Evolutionary conservation across 129 eudicot species (phyloP).

Genomic region (Solidago caesia): DNA sequence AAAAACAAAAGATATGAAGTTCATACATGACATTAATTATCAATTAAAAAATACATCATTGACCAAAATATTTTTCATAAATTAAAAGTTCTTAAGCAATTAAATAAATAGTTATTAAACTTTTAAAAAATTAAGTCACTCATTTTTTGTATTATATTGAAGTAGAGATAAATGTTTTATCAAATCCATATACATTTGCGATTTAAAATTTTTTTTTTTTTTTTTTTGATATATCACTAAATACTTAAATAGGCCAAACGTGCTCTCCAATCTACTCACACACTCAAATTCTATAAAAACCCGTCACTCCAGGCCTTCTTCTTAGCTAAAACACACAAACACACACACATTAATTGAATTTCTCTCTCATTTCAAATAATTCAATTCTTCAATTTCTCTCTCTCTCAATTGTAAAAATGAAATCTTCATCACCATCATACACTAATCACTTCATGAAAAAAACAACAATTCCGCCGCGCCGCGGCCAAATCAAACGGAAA

Average conservation of each 20-base stretch:
- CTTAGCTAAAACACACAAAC: neutral
- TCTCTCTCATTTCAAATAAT: neutral
- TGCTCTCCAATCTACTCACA: slow-evolving; percentile 5
- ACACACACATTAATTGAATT: neutral
- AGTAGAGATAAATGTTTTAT: too few relatives aligned
- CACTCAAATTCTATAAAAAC: neutral
- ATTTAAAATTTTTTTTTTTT: neutral
- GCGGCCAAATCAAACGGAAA: slow-evolving; percentile 24
- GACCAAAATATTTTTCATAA: too few relatives aligned
- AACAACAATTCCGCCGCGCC: slow-evolving; percentile 17
- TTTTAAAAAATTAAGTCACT: too few relatives aligned
- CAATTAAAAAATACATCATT: too few relatives aligned
- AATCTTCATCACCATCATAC: neutral
- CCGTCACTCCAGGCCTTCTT: neutral
- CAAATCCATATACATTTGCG: too few relatives aligned
- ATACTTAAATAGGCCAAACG: slow-evolving; percentile 20
- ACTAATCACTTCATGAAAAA: neutral
- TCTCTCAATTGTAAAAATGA: neutral
- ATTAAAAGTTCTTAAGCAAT: too few relatives aligned
- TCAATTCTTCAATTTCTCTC: neutral
- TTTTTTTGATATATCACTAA: neutral
- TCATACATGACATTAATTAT: too few relatives aligned
- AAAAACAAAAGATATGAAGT: too few relatives aligned
- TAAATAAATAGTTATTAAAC: too few relatives aligned
- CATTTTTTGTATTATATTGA: too few relatives aligned